A percentile compares a stretch with the other conserved stretches of the same genome.
These are phyloP conservation scores for Dictyostelium brefeldianum DNA, from an alignment of 78 protist genomes.

Conservation along the genomic window DNA sequence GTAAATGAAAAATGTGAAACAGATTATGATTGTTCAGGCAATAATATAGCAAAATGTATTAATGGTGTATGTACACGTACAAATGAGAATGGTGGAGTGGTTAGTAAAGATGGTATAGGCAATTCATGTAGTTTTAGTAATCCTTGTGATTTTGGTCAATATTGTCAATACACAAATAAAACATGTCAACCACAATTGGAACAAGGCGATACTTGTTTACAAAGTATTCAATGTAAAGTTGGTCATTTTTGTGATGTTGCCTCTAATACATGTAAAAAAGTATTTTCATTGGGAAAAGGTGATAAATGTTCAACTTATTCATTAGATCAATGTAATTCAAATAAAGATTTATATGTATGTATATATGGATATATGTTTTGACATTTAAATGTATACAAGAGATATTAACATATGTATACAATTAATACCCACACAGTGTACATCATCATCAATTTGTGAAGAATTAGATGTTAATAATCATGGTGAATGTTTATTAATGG, in stretches of 20 bases:
- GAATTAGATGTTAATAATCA: neutral
- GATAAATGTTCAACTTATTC: neutral
- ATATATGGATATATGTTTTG: neutral
- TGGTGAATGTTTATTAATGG: constrained; percentile 19
- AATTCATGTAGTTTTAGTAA: neutral
- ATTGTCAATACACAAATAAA: neutral
- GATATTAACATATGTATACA: neutral
- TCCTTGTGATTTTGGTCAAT: neutral
- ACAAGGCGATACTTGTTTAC: neutral
- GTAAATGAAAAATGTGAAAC: neutral
- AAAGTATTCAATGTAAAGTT: neutral
- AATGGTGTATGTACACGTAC: too few species aligned
- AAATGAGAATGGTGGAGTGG: too few species aligned
- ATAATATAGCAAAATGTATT: too few species aligned
- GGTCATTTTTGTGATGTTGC: constrained; percentile 9
- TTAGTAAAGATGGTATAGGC: neutral
- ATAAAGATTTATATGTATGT: constrained; percentile 4
- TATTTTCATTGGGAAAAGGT: neutral
- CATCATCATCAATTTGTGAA: neutral
- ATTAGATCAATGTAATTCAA: neutral
- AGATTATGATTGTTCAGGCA: constrained; percentile 22
- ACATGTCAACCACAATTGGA: neutral
- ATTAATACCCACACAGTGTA: neutral
- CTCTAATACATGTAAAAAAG: neutral
- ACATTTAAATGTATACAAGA: too few species aligned